Base-by-base conservation (phyloP, 2,329 filamentous ascomycete species). In the Talaromyces sp. region DNA sequence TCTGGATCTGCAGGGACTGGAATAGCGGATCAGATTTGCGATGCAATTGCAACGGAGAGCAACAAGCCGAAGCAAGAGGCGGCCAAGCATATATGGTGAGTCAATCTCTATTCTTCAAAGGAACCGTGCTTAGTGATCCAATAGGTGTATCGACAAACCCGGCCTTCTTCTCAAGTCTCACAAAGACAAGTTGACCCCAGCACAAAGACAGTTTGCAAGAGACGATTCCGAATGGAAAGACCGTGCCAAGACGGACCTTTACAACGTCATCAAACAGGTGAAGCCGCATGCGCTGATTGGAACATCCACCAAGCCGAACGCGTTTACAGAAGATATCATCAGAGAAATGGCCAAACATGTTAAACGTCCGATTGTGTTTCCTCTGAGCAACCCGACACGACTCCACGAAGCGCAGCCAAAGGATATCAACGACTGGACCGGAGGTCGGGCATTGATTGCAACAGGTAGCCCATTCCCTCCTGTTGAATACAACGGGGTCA, bases 381-480 rank as follows among this genome's bases (percentile, higher is more conserved):
- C 92, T 0, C 83, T 96, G 1, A 94, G 89, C 2, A 96, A 96
- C 73, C 92, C 92, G 0, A 96, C 92, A 0, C 82, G 85, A 1
- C 83, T 96, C 0, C 91, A 96, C 71, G 92, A 96, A 75, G 92
- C 91, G 1, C 84, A 87, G 7, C 92, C 92, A 0, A 79, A 85
- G 16, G 91, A 96, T 71, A 78, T 96, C 27, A 86, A 89, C 60
- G 75, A 85, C 2, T 96, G 92, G 92, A 94, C 91, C 0, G 76
- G 89, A 51, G 91, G 92, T 1, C 87, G 86, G 65, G 91, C 87
- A 0, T 82, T 96, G 3, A 87, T 95, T 4, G 91, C 92, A 0
- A 96, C 92, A 0, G 92, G 92, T 4, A 91, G 88, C 8, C 92
- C 92, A 0, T 96, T 96, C 72, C 82, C 85, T 1, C 88, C 92